phyloP scores from a whole-genome alignment of 768 basidiomycete genomes.

The Sistotremastrum suecicum region DNA sequence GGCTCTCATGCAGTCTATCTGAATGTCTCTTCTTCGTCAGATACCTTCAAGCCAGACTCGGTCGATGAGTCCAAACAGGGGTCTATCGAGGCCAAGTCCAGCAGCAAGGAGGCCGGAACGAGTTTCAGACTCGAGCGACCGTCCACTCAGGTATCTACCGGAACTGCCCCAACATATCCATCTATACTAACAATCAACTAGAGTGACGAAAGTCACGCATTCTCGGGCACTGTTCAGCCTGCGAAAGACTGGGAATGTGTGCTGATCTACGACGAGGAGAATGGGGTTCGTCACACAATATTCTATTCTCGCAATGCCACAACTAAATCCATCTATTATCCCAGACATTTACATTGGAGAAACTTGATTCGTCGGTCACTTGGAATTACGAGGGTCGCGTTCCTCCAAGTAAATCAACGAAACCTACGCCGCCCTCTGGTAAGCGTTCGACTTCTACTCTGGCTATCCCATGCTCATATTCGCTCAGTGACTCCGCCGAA shows the following conservation, averaged over 20 bases:
- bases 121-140: constrained; percentile 50
- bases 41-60: constrained; percentile 63
- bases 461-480: constrained; percentile 11
- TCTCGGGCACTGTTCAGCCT: constrained; percentile 39
- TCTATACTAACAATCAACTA: constrained; percentile 12
- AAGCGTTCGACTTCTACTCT: constrained; percentile 8
- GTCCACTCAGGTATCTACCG: constrained; percentile 40
- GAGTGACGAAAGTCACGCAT: constrained; percentile 41
- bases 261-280: constrained; percentile 66
- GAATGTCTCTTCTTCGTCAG: constrained; percentile 20
- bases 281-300: constrained; percentile 32
- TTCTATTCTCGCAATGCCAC: neutral
- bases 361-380: constrained; percentile 51
- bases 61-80: constrained; percentile 55
- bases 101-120: constrained; percentile 28
- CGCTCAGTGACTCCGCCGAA: constrained; percentile 16
- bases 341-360: constrained; percentile 62
- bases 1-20: neutral
- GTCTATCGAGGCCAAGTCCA: constrained; percentile 44
- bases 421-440: constrained; percentile 8
- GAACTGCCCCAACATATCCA: neutral
- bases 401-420: constrained; percentile 3
- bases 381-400: constrained; percentile 38
- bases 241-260: constrained; percentile 65
- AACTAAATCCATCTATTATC: constrained; percentile 8